Conservation (phyloP, 208 protist species). For the Acanthamoeba healyi region DNA sequence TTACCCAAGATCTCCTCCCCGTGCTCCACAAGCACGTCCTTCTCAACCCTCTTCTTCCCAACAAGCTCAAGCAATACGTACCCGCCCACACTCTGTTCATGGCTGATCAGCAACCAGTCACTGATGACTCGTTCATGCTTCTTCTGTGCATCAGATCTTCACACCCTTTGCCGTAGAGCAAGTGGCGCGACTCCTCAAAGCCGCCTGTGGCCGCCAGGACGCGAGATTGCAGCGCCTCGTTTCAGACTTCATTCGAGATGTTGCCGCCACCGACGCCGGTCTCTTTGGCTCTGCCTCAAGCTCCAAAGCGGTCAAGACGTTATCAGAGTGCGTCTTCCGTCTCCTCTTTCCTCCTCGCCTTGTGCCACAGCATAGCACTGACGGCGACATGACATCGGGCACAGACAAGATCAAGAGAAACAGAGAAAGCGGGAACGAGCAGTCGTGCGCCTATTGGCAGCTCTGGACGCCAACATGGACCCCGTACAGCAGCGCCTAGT, state of each 20-base stretch:
- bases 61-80: slow-evolving; percentile 37
- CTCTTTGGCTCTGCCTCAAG: not conserved
- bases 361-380: not conserved
- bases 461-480: not conserved
- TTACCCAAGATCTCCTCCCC: not conserved
- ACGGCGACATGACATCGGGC: not conserved
- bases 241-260: not conserved
- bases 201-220: not conserved
- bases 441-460: not conserved
- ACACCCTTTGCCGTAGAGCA: not conserved
- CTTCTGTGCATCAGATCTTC: not conserved
- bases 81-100: not conserved
- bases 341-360: not conserved
- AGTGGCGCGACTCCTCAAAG: not conserved
- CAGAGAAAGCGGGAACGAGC: not conserved
- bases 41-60: not conserved
- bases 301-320: not conserved
- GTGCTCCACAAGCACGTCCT: not conserved
- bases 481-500: not conserved
- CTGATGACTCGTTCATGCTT: no score
- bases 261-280: not conserved
- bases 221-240: not conserved
- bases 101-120: no score
- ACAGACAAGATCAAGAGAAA: not conserved
- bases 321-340: not conserved